A percentile compares a stretch with the other conserved stretches of the same genome.
phyloP scores from a whole-genome alignment of 2,329 filamentous ascomycete genomes.

The Aurifilum marmelostoma region DNA sequence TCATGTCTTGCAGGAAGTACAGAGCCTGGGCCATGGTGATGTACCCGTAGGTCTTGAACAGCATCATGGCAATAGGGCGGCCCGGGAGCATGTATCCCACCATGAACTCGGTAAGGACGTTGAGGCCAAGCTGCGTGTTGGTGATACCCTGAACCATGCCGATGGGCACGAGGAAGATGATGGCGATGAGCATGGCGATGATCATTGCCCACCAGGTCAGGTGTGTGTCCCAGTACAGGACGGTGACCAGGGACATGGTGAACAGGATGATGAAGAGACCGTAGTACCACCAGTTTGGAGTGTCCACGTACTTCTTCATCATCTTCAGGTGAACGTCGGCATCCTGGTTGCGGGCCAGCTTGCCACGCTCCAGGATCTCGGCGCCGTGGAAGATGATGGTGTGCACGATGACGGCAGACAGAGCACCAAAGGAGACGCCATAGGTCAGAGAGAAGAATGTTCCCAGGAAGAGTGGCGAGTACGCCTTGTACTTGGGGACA shows the following conservation, averaged over 20 bases:
- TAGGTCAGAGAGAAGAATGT: conserved; percentile 24
- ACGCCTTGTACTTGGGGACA: conserved; percentile 21
- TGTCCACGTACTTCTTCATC: conserved; percentile 29
- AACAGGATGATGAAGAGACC: conserved; percentile 24
- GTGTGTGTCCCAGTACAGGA: conserved; percentile 28
- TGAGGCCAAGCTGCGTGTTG: conserved; percentile 46
- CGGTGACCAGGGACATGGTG: conserved; percentile 25
- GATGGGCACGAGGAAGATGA: conserved; percentile 39
- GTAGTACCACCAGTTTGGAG: conserved; percentile 31
- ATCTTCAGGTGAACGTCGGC: conserved; percentile 30
- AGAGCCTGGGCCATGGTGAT: conserved; percentile 50
- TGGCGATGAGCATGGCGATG: conserved; percentile 34
- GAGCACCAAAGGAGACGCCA: conserved; percentile 23
- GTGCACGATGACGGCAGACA: conserved; percentile 26
- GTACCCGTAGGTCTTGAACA: conserved; percentile 57
- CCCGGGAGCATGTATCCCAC: conserved; percentile 57
- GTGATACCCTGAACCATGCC: conserved; percentile 41
- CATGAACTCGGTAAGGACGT: conserved; percentile 56
- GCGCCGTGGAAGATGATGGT: conserved; percentile 32
- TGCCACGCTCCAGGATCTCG: conserved; percentile 33
- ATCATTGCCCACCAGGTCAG: conserved; percentile 32
- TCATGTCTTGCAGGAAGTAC: conserved; percentile 46
- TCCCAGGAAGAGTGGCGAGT: conserved; percentile 23
- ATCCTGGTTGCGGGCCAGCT: conserved; percentile 29
- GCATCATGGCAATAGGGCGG: conserved; percentile 54